Evolutionary conservation across 2,329 filamentous ascomycete species (phyloP).

Genomic region (Diaporthe australafricana): DNA sequence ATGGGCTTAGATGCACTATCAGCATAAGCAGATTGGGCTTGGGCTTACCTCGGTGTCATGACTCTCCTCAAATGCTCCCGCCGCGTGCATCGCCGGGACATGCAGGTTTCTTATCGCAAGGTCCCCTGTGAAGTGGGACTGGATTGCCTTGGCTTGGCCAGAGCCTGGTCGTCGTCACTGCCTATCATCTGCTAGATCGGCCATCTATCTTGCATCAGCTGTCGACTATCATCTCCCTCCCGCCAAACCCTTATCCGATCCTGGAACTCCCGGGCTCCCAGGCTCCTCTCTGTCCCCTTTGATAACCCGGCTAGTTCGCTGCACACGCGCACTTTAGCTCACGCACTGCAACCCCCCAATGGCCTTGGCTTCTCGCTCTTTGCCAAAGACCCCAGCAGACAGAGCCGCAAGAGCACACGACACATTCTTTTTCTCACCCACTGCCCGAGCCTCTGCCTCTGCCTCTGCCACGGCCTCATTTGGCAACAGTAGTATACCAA

Average conservation of each 20-base stretch:
- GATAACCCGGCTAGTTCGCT: conserved; percentile 27
- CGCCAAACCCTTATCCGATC: conserved; percentile 19
- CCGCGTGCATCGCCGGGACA: neutral
- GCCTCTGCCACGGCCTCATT: neutral
- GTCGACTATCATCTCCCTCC: conserved; percentile 1
- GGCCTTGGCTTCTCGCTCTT: conserved; percentile 10
- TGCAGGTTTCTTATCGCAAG: conserved; percentile 16
- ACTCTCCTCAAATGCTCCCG: neutral
- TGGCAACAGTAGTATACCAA: too few species aligned
- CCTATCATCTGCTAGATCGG: neutral
- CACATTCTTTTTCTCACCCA: neutral
- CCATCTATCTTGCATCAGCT: neutral
- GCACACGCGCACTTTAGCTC: conserved; percentile 14
- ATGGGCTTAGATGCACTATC: conserved; percentile 9
- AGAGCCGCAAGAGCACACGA: neutral
- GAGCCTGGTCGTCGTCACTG: conserved; percentile 3
- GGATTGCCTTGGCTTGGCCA: neutral
- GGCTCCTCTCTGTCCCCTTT: neutral
- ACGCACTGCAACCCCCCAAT: conserved; percentile 20
- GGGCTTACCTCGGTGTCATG: conserved; percentile 18
- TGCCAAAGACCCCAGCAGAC: neutral
- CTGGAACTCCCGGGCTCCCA: neutral
- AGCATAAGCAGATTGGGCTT: neutral
- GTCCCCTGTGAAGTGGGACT: conserved; percentile 12
- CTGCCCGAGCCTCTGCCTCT: neutral